Conservation (phyloP, 371 early-diverging fungal genomes). For the Lichtheimia ornata region DNA sequence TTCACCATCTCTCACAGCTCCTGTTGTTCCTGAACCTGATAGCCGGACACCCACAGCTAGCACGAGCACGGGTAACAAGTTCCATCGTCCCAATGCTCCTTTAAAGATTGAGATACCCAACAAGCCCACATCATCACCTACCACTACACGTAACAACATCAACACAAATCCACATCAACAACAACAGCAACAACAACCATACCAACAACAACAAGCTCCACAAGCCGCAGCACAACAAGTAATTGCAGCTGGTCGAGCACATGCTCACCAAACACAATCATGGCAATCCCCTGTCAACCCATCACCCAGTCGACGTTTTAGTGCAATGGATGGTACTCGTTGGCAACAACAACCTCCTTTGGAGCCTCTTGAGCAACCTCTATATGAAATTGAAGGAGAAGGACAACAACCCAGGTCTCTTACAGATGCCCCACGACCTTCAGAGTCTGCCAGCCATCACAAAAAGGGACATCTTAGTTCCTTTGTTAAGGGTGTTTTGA, state of each 20-base stretch:
- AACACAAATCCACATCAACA: background rate
- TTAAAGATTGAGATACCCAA: constrained; percentile 48
- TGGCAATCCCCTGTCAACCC: constrained; percentile 10
- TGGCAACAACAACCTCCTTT: constrained; percentile 1
- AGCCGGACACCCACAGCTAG: constrained; percentile 1
- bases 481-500: constrained; percentile 27
- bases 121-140: constrained; percentile 9
- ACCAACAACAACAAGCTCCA: constrained; percentile 11
- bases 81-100: constrained; percentile 30
- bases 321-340: background rate
- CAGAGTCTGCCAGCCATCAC: constrained; percentile 2
- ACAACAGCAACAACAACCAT: constrained; percentile 3
- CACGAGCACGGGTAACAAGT: constrained; percentile 16
- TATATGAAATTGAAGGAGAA: constrained; percentile 4
- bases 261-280: constrained; percentile 27
- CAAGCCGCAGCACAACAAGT: constrained; percentile 30
- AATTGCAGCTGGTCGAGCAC: constrained; percentile 31
- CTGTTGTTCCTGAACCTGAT: background rate
- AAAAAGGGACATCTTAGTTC: constrained; percentile 22
- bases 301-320: constrained; percentile 11
- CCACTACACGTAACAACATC: constrained; percentile 3
- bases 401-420: too few relatives aligned
- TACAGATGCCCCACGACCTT: background rate
- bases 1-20: background rate
- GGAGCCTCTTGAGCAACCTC: background rate